Conservation (phyloP, 306 rosid species). For the Sechiopsis laciniata region DNA sequence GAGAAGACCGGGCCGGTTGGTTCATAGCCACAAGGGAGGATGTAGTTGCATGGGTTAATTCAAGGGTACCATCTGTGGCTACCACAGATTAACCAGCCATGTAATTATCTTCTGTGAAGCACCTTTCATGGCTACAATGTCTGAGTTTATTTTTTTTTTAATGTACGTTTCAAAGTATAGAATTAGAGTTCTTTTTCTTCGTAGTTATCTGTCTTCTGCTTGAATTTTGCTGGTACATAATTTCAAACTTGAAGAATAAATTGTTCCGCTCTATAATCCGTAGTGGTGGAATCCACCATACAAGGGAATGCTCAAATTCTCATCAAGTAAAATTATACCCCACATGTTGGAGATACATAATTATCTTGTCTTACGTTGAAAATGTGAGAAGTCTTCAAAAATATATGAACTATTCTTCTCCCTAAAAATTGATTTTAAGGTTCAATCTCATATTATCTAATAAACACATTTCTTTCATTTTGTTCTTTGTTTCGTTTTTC, state of each 20-base stretch:
- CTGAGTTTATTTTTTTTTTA: not conserved
- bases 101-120: not conserved
- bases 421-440: too few species aligned
- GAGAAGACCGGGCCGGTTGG: constrained; percentile 64
- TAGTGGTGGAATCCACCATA: constrained; percentile 63
- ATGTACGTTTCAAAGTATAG: not conserved
- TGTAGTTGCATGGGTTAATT: constrained; percentile 65
- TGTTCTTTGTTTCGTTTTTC: not conserved
- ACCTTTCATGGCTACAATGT: constrained; percentile 1
- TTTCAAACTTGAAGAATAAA: constrained; percentile 17
- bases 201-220: not conserved
- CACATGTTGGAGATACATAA: too few species aligned
- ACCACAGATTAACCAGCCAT: constrained; percentile 15
- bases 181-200: not conserved
- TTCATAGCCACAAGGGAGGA: constrained; percentile 76
- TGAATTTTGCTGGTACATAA: constrained; percentile 2
- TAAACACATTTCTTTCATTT: constrained; percentile 13
- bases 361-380: too few species aligned
- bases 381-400: too few species aligned
- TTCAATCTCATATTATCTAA: too few species aligned
- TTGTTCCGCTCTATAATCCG: constrained; percentile 40
- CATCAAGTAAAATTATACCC: constrained; percentile 9
- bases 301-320: constrained; percentile 43
- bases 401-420: too few species aligned
- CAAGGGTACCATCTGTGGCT: constrained; percentile 33